Percentiles rank a stretch among this genome's conserved stretches.
Evolutionary conservation across 305 asterid genomes (phyloP).

Genomic region (Solanum hybrid): DNA sequence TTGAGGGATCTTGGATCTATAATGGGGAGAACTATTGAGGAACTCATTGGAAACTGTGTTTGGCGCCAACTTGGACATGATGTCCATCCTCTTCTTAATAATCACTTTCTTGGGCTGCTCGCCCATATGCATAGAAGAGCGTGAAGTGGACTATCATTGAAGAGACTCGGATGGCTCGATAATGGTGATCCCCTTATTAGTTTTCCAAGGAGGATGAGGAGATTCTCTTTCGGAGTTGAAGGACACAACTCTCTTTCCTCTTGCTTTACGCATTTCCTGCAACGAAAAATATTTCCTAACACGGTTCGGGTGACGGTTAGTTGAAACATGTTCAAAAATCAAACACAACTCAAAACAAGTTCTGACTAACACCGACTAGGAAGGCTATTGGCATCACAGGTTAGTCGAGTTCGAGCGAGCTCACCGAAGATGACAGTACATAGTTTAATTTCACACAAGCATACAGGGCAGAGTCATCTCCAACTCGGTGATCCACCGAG

Average conservation of each 20-base stretch:
- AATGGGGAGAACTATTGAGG: neutral
- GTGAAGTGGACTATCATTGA: neutral
- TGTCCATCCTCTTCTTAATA: neutral
- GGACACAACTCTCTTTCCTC: neutral
- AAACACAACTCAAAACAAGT: neutral
- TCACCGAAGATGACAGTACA: neutral
- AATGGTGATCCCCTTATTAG: neutral
- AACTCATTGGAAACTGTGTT: neutral
- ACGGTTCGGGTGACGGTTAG: neutral
- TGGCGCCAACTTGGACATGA: neutral
- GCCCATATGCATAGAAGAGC: neutral
- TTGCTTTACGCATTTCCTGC: neutral
- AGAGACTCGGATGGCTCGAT: neutral
- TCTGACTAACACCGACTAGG: neutral
- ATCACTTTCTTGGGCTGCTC: neutral
- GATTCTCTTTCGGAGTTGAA: neutral
- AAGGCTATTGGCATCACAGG: neutral
- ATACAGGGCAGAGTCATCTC: neutral
- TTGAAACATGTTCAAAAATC: neutral
- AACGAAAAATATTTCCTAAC: too few relatives aligned
- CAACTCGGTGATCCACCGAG: neutral
- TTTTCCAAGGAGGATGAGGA: neutral
- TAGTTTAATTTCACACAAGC: neutral
- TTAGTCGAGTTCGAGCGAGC: neutral
- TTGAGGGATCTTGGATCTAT: neutral